Evolutionary conservation across 2,329 filamentous ascomycete genomes (phyloP), one percentile per base, ranked within the genome.

Genomic region (Sarocladium oryzae): DNA sequence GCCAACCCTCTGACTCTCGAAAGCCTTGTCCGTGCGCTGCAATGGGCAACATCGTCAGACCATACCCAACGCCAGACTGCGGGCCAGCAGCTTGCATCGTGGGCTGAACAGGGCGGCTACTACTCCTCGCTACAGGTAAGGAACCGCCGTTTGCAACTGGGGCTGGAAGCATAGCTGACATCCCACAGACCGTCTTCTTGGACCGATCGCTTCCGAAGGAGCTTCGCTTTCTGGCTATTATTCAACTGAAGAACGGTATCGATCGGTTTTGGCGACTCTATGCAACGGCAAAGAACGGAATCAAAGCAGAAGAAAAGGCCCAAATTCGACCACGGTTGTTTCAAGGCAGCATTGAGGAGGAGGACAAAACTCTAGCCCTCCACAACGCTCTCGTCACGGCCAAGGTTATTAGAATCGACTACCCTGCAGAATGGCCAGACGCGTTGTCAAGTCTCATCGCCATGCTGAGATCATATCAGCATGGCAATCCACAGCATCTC

Each of bases 171-270:
- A 16, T 30, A 4, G 36, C 57, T 63, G 48, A 61, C 52, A 36
- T 18, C n/a, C 30, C 28, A 28, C 62, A 95, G 85, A 79, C 85
- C 58, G 80, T 89, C 32, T 96, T 91, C 65, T 78, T 96, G 56
- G 88, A 96, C 70, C 83, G 82, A 55, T 82, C 82, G 2, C 73
- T 95, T 1, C 87, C 89, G 1, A 70, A 81, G 53, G 85, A 95
- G 61, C 80, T 92, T 50, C 87, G 93, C 55, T 90, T 95, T 62
- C 83, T 96, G 10, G 88, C 92, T 51, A 82, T 97, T 53, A 96
- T 97, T 58, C 88, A 96, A 64, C 77, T 99, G 51, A 97, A 97
- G 66, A 96, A 97, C 66, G 93, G 91, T 51, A 91, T 97, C 67
- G 92, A 97, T 65, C 90, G 86, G 64, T 89, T 90, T 68, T 99